Percentiles rank a stretch among this genome's conserved stretches.
Conservation (phyloP, 2,329 filamentous ascomycete species). For the Aspergillus costaricaensis region DNA sequence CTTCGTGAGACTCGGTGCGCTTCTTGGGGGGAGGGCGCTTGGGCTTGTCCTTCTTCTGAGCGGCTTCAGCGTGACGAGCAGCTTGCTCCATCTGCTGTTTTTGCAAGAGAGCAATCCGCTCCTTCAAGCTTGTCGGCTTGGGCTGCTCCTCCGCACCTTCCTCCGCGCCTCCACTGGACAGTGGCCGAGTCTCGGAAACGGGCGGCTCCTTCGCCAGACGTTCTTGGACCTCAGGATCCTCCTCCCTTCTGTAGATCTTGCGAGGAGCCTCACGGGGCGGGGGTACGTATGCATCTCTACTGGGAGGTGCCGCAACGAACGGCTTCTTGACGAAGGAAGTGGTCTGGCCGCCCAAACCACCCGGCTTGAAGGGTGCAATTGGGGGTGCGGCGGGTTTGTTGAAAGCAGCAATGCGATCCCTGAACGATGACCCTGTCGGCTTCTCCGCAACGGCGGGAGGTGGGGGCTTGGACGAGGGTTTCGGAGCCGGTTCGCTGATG, state of each 20-base stretch:
- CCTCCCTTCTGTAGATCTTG: slow-evolving; percentile 81
- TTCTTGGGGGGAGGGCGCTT: slow-evolving; percentile 74
- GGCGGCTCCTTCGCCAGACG: slow-evolving; percentile 36
- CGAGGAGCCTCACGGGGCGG: slow-evolving; percentile 69
- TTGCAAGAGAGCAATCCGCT: slow-evolving; percentile 90
- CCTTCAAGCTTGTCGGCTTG: slow-evolving; percentile 90
- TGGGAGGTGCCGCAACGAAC: slow-evolving; percentile 92
- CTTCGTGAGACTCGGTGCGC: slow-evolving; percentile 50
- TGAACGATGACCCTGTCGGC: slow-evolving; percentile 76
- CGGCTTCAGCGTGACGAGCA: slow-evolving; percentile 74
- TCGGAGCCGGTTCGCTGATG: slow-evolving; percentile 43
- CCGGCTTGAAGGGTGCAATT: slow-evolving; percentile 84
- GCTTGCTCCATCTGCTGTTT: slow-evolving; percentile 92
- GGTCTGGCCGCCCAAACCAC: slow-evolving; percentile 58
- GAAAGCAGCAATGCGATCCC: slow-evolving; percentile 94
- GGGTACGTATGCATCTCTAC: slow-evolving; percentile 86
- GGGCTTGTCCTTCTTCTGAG: slow-evolving; percentile 82
- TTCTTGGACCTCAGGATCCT: slow-evolving; percentile 64
- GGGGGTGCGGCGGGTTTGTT: slow-evolving; percentile 87
- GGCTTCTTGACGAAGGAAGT: slow-evolving; percentile 89
- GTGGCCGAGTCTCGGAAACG: slow-evolving; percentile 34
- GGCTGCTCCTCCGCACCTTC: slow-evolving; percentile 72
- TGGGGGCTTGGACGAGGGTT: slow-evolving; percentile 58
- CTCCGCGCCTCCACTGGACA: slow-evolving; percentile 49
- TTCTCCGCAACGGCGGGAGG: slow-evolving; percentile 70